Conservation (phyloP, 1,284 basidiomycete species). For the Ganoderma meredithae region DNA sequence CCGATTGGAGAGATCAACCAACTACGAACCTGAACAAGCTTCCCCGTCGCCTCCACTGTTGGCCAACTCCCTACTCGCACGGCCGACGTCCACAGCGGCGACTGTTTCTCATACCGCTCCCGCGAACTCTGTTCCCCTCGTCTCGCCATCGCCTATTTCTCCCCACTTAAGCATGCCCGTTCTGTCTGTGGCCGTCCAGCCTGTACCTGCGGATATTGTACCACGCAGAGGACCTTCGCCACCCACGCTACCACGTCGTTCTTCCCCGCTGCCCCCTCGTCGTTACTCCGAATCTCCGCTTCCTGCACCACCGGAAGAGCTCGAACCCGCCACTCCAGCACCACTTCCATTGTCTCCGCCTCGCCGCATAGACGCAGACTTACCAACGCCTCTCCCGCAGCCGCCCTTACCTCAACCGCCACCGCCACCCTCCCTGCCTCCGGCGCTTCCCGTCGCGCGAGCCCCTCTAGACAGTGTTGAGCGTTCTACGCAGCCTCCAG, state of each 20-base stretch:
- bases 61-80: slow-evolving; percentile 27
- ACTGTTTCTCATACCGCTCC: slow-evolving; percentile 24
- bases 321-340: slow-evolving; percentile 26
- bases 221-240: slow-evolving; percentile 24
- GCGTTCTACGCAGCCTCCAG: slow-evolving; percentile 8
- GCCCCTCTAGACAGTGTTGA: slow-evolving; percentile 14
- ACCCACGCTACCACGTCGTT: slow-evolving; percentile 19
- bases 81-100: slow-evolving; percentile 29
- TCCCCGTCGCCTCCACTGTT: slow-evolving; percentile 31
- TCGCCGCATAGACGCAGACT: slow-evolving; percentile 25
- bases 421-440: slow-evolving; percentile 22
- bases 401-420: slow-evolving; percentile 21
- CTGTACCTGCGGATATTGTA: slow-evolving; percentile 20
- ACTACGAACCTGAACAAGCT: slow-evolving; percentile 19
- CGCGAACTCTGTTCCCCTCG: slow-evolving; percentile 14
- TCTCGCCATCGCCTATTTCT: slow-evolving; percentile 24
- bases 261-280: slow-evolving; percentile 22
- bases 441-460: slow-evolving; percentile 11
- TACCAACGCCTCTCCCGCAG: slow-evolving; percentile 30
- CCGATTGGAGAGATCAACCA: slow-evolving; percentile 15
- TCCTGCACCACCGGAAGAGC: slow-evolving; percentile 18
- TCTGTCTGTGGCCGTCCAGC: slow-evolving; percentile 15
- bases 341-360: slow-evolving; percentile 31
- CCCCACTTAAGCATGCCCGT: slow-evolving; percentile 21
- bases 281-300: background rate